Conservation (phyloP, 2,329 filamentous ascomycete genomes). For the Alternaria angustiovoidea region DNA sequence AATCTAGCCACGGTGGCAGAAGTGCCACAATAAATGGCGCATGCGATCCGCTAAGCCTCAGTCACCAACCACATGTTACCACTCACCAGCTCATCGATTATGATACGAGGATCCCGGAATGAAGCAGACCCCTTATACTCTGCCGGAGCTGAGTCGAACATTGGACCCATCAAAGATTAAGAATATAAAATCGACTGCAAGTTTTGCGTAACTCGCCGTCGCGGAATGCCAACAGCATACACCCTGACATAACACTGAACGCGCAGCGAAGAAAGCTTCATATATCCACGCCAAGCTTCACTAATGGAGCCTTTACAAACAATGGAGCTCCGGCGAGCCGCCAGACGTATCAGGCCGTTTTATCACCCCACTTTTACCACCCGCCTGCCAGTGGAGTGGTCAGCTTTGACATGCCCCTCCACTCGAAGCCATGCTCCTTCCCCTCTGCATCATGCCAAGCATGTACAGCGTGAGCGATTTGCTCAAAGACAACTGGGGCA, state of each 20-base stretch:
- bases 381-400: conserved; percentile 23
- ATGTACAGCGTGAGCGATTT: conserved; percentile 24
- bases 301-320: conserved; percentile 25
- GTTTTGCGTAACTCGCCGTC: conserved; percentile 2
- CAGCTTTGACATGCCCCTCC: conserved; percentile 14
- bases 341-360: conserved; percentile 31
- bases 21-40: conserved; percentile 31
- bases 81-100: conserved; percentile 11
- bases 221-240: neutral
- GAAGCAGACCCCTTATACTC: neutral
- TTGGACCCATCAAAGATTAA: neutral
- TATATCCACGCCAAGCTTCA: conserved; percentile 37
- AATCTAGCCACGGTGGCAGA: conserved; percentile 9
- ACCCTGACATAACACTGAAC: neutral
- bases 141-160: neutral
- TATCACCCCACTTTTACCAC: conserved; percentile 35
- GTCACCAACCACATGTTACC: conserved; percentile 12
- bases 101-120: conserved; percentile 6
- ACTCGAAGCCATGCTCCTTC: conserved; percentile 18
- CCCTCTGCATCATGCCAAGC: conserved; percentile 28
- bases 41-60: conserved; percentile 26
- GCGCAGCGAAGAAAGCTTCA: conserved; percentile 16
- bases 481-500: conserved; percentile 17
- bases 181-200: neutral
- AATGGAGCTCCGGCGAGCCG: conserved; percentile 32